Evolutionary conservation across 345 rosid genomes (phyloP).

Genomic region (Mallotus nudiflorus): DNA sequence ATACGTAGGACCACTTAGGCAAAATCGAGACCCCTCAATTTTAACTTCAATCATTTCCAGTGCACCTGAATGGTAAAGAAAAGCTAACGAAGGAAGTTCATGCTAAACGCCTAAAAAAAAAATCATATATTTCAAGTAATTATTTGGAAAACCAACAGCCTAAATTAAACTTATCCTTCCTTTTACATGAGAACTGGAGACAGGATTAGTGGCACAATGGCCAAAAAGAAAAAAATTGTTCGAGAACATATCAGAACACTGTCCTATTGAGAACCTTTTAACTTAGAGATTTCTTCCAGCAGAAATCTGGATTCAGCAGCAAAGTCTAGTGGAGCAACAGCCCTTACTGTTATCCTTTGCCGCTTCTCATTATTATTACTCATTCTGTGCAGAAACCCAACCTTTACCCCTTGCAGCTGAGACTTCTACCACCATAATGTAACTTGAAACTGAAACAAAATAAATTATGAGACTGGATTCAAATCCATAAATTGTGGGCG

Average conservation of each 20-base stretch:
- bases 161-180: neutral
- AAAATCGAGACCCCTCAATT: too few species aligned
- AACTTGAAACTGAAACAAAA: conserved; percentile 37
- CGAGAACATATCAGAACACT: neutral
- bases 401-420: conserved; percentile 78
- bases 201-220: neutral
- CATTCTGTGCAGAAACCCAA: conserved; percentile 70
- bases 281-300: conserved; percentile 76
- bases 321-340: conserved; percentile 64
- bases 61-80: too few species aligned
- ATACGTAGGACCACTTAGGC: too few species aligned
- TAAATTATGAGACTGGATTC: neutral
- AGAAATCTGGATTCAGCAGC: conserved; percentile 67
- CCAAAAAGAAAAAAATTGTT: neutral
- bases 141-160: neutral
- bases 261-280: conserved; percentile 39
- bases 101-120: neutral
- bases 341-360: conserved; percentile 79
- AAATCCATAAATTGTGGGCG: neutral
- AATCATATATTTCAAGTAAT: conserved; percentile 19
- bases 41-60: too few species aligned
- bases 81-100: too few species aligned
- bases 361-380: conserved; percentile 85
- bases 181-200: too few species aligned
- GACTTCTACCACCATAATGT: conserved; percentile 66